A percentile compares a stretch with the other conserved stretches of the same genome.
Conservation (phyloP, 2,329 filamentous ascomycete species). For the Penicillium corylophilum region DNA sequence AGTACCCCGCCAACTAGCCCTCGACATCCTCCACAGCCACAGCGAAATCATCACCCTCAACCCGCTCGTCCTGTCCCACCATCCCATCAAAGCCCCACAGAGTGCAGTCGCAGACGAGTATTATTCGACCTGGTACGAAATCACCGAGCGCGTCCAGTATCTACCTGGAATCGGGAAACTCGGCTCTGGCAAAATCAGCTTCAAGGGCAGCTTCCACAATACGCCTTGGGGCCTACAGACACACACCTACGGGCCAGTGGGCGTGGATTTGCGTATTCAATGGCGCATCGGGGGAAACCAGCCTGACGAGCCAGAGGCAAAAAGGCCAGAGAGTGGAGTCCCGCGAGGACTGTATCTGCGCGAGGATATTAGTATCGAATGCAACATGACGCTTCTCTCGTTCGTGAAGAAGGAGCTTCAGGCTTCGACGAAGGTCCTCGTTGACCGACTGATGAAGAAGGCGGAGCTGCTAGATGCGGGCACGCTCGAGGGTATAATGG, state of each 20-base stretch:
- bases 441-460: conserved; percentile 61
- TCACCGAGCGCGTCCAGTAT: conserved; percentile 75
- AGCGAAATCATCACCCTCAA: conserved; percentile 84
- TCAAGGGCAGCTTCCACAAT: conserved; percentile 79
- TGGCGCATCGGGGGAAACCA: conserved; percentile 74
- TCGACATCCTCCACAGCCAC: conserved; percentile 76
- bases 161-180: conserved; percentile 61
- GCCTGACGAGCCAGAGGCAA: conserved; percentile 71
- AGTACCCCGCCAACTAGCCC: conserved; percentile 67
- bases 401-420: conserved; percentile 84
- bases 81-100: conserved; percentile 65
- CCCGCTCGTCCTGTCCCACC: conserved; percentile 72
- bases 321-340: conserved; percentile 59
- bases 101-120: conserved; percentile 70
- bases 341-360: conserved; percentile 75
- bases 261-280: conserved; percentile 73
- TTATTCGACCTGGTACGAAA: conserved; percentile 71
- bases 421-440: conserved; percentile 69
- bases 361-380: conserved; percentile 83
- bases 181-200: conserved; percentile 66
- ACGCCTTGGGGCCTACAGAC: conserved; percentile 72
- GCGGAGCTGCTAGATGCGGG: conserved; percentile 42
- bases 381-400: conserved; percentile 70
- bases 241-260: conserved; percentile 79
- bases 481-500: conserved; percentile 17